These are phyloP conservation scores for Dichotomocladium elegans DNA, from an alignment of 371 early-diverging fungal genomes.

Conservation along the genomic window DNA sequence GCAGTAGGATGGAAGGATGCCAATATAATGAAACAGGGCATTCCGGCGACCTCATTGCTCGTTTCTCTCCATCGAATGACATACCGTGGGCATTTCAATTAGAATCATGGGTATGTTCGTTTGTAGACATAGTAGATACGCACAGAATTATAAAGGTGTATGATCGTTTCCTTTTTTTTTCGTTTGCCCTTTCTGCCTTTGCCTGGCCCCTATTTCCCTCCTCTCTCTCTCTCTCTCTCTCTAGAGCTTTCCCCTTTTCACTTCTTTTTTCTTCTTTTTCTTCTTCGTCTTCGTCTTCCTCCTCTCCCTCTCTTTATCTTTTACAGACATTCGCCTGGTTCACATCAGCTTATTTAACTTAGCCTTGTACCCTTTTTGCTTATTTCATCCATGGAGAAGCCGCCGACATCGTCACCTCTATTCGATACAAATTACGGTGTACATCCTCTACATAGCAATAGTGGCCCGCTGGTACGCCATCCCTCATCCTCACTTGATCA, in stretches of 20 bases:
- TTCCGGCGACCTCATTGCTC: too few relatives aligned
- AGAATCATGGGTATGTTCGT: too few relatives aligned
- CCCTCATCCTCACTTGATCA: constrained; percentile 19
- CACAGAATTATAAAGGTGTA: too few relatives aligned
- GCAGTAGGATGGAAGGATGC: background rate
- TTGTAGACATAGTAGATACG: too few relatives aligned
- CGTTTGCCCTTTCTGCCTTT: constrained; percentile 1
- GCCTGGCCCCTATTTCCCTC: background rate
- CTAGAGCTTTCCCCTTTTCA: background rate
- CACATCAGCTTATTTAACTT: background rate
- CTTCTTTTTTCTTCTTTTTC: background rate
- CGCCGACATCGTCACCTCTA: background rate
- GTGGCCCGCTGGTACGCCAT: background rate
- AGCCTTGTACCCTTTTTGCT: background rate
- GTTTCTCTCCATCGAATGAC: background rate
- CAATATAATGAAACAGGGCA: too few relatives aligned
- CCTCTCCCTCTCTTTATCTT: background rate
- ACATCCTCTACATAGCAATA: background rate
- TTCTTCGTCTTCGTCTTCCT: background rate
- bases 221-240: background rate
- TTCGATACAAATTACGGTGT: background rate
- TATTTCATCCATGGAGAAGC: background rate
- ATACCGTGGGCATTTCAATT: background rate
- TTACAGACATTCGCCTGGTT: background rate
- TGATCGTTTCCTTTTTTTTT: background rate